phyloP scores from a whole-genome alignment of 2,329 filamentous ascomycete species.

The Tolypocladium nubicola region DNA sequence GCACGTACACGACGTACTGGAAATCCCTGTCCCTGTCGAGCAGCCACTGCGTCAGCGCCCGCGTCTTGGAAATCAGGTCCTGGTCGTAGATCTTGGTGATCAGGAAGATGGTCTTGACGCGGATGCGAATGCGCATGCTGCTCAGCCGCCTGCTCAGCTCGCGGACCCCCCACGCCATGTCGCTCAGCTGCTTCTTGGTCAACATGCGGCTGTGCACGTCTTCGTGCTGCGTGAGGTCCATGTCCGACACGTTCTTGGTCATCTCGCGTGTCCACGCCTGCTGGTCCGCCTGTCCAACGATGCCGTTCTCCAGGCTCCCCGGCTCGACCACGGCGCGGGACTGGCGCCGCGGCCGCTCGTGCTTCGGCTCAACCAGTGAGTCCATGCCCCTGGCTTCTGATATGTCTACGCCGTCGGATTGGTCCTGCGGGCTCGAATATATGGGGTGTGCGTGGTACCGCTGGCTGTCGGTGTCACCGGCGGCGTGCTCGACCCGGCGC shows the following conservation, averaged over 20 bases:
- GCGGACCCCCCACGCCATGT: slow-evolving; percentile 94
- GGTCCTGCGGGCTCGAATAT: slow-evolving; percentile 10
- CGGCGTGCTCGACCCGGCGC: slow-evolving; percentile 21
- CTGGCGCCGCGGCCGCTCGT: slow-evolving; percentile 2
- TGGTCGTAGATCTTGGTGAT: slow-evolving; percentile 88
- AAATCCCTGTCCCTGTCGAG: slow-evolving; percentile 57
- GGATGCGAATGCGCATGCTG: slow-evolving; percentile 71
- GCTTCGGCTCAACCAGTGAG: slow-evolving; percentile 12
- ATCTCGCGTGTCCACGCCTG: slow-evolving; percentile 42
- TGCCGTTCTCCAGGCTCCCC: slow-evolving; percentile 27
- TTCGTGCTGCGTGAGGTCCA: slow-evolving; percentile 25
- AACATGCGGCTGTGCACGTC: slow-evolving; percentile 58
- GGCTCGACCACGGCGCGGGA: slow-evolving; percentile 25
- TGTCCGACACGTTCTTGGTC: slow-evolving; percentile 28
- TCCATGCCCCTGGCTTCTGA: slow-evolving; percentile 9
- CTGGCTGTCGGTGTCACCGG: slow-evolving; percentile 15
- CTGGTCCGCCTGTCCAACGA: slow-evolving; percentile 46
- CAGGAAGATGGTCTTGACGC: slow-evolving; percentile 74
- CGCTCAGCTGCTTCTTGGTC: slow-evolving; percentile 87
- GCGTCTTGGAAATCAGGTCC: slow-evolving; percentile 64
- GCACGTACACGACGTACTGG: slow-evolving; percentile 71
- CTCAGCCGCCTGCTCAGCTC: slow-evolving; percentile 81
- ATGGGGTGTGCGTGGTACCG: slow-evolving; percentile 18
- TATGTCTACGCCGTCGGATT: slow-evolving; percentile 7
- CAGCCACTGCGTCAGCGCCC: slow-evolving; percentile 72